Percentiles rank a stretch among this genome's conserved stretches.
Evolutionary conservation across 169 alveolate genomes (phyloP).

Genomic region (Cryptosporidium baileyi): DNA sequence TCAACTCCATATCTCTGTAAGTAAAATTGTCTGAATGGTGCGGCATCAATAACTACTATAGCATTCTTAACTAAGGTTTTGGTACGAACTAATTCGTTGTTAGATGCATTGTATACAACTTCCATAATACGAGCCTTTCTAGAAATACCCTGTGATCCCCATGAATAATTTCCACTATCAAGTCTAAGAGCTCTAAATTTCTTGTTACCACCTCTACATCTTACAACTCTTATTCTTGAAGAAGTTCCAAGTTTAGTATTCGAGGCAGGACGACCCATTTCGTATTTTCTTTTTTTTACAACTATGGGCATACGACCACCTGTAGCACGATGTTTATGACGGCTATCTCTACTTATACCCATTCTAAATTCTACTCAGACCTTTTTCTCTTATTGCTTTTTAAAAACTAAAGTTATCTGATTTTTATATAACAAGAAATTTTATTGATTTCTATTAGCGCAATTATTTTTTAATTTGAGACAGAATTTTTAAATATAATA

Average conservation of each 20-base stretch:
- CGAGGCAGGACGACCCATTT: conserved; percentile 98
- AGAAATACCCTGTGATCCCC: conserved; percentile 93
- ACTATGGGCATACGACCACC: conserved; percentile 99
- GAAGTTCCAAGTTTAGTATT: conserved; percentile 94
- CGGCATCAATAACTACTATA: conserved; percentile 97
- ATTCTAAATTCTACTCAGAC: conserved; percentile 73
- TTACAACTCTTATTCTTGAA: conserved; percentile 91
- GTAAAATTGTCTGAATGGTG: conserved; percentile 97
- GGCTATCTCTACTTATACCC: conserved; percentile 99
- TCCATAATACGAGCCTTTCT: conserved; percentile 94
- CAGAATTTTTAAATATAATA: no score
- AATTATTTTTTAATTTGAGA: no score
- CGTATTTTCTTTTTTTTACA: conserved; percentile 98
- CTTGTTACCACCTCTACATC: conserved; percentile 98
- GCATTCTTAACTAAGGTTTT: conserved; percentile 97
- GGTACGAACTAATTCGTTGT: conserved; percentile 99
- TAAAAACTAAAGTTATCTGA: no score
- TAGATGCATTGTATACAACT: conserved; percentile 98
- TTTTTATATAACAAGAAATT: no score
- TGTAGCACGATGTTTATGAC: conserved; percentile 98
- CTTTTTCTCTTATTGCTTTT: not conserved
- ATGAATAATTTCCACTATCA: conserved; percentile 96
- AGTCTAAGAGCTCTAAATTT: conserved; percentile 94
- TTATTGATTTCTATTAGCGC: no score
- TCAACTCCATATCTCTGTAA: conserved; percentile 87